Evolutionary conservation across 768 basidiomycete genomes (phyloP), one percentile per base, ranked within the genome.

Genomic region (Boletales sp.): DNA sequence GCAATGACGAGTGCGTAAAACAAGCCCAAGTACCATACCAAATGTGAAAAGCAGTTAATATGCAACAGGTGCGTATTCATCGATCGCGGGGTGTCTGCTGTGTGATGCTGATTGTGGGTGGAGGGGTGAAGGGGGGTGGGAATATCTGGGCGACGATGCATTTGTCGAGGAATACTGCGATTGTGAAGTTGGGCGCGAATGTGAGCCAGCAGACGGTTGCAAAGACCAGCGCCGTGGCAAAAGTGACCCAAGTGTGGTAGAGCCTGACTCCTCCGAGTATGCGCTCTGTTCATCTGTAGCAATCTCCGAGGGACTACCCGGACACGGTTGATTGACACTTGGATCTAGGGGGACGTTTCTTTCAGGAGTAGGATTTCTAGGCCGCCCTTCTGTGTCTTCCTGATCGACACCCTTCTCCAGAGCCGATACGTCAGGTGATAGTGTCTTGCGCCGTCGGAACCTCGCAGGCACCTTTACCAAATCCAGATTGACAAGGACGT

Each of bases 331-430:
- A 24, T 73, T 69, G 47, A 76, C 49, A 27, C 66, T 47, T 1
- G 74, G 68, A 50, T 79, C 75, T 6, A 76, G 59, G 0, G 66
- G 65, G 11, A 69, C 46, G 43, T 72, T 74, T 35, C 72, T 70
- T 37, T 78, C 72, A 17, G 82, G 81, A 0, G 80, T 82, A 2
- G 82, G 79, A 49, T 83, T 81, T 37, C 67, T 54, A 5, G 79
- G 76, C 27, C 79, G 72, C 21, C 60, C 63, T 30, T 55, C 50
- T 14, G 52, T 41, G 13, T 61, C 60, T 31, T 59, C 56, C 39
- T 42, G 59, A 12, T 58, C 35, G 3, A 37, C 60, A 35, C 62
- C 64, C 36, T 67, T 71, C 48, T 73, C 72, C 15, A 66, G 34
- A 18, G 48, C 51, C 10, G 62, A 64, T 36, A 4, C 43, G 50